A percentile compares a stretch with the other conserved stretches of the same genome.
These are phyloP conservation scores for Puccinia polysora DNA, from an alignment of 1,284 basidiomycete species.

Conservation along the genomic window DNA sequence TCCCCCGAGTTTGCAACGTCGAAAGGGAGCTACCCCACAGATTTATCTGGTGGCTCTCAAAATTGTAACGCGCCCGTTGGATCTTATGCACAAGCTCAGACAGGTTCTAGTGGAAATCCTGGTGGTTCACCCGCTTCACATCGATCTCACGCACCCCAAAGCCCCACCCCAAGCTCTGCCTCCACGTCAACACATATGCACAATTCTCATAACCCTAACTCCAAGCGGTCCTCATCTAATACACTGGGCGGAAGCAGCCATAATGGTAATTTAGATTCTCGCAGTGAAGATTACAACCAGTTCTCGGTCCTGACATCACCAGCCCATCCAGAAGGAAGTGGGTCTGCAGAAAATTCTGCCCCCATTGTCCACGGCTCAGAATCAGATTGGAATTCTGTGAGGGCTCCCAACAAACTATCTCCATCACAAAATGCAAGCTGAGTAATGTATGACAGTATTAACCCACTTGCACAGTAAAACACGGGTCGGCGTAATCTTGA, in stretches of 20 bases:
- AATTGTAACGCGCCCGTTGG: background rate
- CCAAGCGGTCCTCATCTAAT: constrained; percentile 29
- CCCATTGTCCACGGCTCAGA: constrained; percentile 1
- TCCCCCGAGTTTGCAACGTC: constrained; percentile 13
- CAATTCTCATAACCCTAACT: constrained; percentile 6
- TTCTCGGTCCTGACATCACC: constrained; percentile 41
- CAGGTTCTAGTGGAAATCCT: constrained; percentile 1
- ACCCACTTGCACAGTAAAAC: too few relatives aligned
- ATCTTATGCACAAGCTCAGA: background rate
- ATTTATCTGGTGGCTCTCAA: background rate
- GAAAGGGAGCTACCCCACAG: background rate
- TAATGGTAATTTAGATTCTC: constrained; percentile 2
- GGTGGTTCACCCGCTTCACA: constrained; percentile 29
- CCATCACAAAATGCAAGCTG: too few relatives aligned
- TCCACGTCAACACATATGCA: constrained; percentile 38
- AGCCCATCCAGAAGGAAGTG: constrained; percentile 12
- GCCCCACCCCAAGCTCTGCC: constrained; percentile 35
- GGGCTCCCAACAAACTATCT: background rate
- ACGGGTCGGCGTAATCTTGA: too few relatives aligned
- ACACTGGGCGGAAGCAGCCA: constrained; percentile 20
- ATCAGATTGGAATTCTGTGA: constrained; percentile 26
- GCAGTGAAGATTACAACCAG: constrained; percentile 17
- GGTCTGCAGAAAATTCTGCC: background rate
- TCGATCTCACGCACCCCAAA: constrained; percentile 24
- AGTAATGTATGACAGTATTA: too few relatives aligned